Evolutionary conservation across 2,329 filamentous ascomycete genomes (phyloP).

Genomic region (Paecilomyces variotii): DNA sequence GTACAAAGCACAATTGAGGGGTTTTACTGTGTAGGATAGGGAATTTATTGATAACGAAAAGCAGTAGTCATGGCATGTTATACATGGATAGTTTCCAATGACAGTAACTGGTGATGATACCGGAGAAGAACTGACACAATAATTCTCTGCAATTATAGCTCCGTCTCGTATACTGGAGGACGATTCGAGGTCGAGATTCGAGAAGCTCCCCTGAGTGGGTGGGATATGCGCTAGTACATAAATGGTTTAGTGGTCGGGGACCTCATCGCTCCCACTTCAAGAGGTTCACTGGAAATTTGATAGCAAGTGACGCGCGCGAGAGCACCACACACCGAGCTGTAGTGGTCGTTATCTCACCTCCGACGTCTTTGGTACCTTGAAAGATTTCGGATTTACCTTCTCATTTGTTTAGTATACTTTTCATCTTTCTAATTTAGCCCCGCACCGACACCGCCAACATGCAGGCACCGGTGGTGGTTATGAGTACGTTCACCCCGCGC

Average conservation of each 20-base stretch:
- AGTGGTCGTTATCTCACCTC: constrained; percentile 1
- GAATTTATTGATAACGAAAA: too few species aligned
- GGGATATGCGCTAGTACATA: constrained; percentile 13
- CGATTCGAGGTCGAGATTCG: constrained; percentile 7
- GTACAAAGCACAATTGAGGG: too few species aligned
- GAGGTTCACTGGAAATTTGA: constrained; percentile 29
- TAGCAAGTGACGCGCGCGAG: constrained; percentile 14
- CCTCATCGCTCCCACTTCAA: constrained; percentile 31
- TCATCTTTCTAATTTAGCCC: neutral
- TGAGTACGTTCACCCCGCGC: constrained; percentile 52
- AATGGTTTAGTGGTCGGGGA: constrained; percentile 26
- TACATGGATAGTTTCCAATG: too few species aligned
- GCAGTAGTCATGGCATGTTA: too few species aligned
- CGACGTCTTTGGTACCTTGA: constrained; percentile 10
- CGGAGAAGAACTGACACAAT: too few species aligned
- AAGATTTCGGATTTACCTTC: constrained; percentile 2
- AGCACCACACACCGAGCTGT: constrained; percentile 12
- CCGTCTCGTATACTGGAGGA: neutral
- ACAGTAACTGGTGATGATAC: too few species aligned
- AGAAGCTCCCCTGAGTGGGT: neutral
- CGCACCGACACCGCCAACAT: constrained; percentile 43
- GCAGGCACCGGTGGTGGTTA: constrained; percentile 69
- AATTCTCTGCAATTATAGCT: too few species aligned
- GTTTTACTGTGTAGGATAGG: too few species aligned
- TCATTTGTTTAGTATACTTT: constrained; percentile 3